These are phyloP conservation scores for Candida railenensis DNA, from an alignment of 805 yeast genomes.

Conservation along the genomic window DNA sequence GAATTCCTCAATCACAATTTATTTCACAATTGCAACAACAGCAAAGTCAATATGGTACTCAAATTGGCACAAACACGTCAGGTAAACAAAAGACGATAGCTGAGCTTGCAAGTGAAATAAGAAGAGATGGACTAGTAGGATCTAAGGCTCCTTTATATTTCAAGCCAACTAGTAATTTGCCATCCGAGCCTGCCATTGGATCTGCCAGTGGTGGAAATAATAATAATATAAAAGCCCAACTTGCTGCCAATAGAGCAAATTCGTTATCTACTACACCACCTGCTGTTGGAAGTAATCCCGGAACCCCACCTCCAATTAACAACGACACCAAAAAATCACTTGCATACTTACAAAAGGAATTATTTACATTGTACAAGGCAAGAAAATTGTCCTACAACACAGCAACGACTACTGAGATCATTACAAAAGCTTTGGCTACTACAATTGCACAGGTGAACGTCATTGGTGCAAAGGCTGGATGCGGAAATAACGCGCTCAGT, in stretches of 20 bases:
- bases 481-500: conserved; percentile 73
- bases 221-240: conserved; percentile 40
- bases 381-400: conserved; percentile 69
- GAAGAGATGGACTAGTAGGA: conserved; percentile 28
- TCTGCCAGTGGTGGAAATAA: conserved; percentile 2
- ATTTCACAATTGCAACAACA: conserved; percentile 18
- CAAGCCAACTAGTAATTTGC: conserved; percentile 18
- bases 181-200: conserved; percentile 8
- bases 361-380: conserved; percentile 76
- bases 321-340: conserved; percentile 72
- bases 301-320: conserved; percentile 35
- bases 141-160: conserved; percentile 35
- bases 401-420: conserved; percentile 76
- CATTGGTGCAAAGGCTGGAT: conserved; percentile 83
- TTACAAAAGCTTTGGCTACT: conserved; percentile 89
- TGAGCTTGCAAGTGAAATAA: conserved; percentile 40
- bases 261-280: conserved; percentile 6
- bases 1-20: conserved; percentile 19
- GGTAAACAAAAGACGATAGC: conserved; percentile 38
- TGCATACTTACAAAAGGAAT: conserved; percentile 81
- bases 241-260: conserved; percentile 44
- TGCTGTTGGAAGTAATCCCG: conserved; percentile 5
- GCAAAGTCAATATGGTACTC: conserved; percentile 6
- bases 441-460: conserved; percentile 88
- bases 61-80: conserved; percentile 1